Evolutionary conservation across 2,329 filamentous ascomycete genomes (phyloP).

Genomic region (Zarea fungicola): DNA sequence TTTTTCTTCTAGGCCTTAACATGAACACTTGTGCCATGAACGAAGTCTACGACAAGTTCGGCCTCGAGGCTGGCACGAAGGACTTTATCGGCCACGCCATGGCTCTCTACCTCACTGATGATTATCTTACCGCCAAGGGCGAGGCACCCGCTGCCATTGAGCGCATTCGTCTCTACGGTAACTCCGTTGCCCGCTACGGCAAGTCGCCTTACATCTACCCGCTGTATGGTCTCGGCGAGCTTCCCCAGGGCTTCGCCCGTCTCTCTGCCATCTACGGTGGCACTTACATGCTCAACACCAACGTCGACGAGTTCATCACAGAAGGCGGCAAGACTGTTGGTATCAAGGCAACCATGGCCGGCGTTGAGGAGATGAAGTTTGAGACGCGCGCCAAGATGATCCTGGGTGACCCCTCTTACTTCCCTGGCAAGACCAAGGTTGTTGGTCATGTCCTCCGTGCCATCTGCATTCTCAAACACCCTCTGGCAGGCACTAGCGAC

Average conservation of each 20-base stretch:
- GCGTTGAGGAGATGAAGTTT: conserved; percentile 88
- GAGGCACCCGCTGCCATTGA: conserved; percentile 79
- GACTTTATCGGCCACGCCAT: conserved; percentile 98
- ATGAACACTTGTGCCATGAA: conserved; percentile 81
- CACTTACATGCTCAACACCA: conserved; percentile 98
- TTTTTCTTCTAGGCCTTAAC: conserved; percentile 70
- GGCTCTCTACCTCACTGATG: conserved; percentile 89
- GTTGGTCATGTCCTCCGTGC: conserved; percentile 89
- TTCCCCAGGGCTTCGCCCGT: conserved; percentile 95
- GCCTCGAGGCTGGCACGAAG: conserved; percentile 79
- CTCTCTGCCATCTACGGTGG: conserved; percentile 97
- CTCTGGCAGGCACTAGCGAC: conserved; percentile 82
- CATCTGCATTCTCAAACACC: conserved; percentile 96
- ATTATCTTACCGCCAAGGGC: conserved; percentile 72
- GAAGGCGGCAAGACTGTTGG: conserved; percentile 81
- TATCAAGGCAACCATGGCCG: conserved; percentile 96
- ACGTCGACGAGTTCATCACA: conserved; percentile 83
- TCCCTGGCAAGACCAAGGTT: conserved; percentile 81
- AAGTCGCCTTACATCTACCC: conserved; percentile 99
- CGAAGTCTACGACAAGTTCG: conserved; percentile 98
- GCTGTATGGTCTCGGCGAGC: conserved; percentile 92
- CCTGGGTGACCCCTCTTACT: conserved; percentile 94
- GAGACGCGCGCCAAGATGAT: conserved; percentile 96
- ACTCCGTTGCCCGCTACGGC: conserved; percentile 95
- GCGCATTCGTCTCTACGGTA: conserved; percentile 92